Evolutionary conservation across 768 basidiomycete species (phyloP), one percentile per base, ranked within the genome.

Genomic region (Phaeolepiota aurea): DNA sequence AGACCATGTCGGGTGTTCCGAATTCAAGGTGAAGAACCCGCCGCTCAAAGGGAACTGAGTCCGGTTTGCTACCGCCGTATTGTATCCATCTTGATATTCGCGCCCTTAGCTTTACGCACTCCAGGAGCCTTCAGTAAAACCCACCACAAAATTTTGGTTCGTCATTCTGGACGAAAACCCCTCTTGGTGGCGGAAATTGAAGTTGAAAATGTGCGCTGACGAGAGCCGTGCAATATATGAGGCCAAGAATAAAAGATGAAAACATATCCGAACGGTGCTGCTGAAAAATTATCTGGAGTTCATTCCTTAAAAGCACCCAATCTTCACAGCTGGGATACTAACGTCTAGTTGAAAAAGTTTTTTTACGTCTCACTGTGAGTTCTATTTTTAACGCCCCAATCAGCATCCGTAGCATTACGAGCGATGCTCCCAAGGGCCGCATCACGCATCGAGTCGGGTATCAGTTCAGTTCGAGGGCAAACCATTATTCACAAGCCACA

Each of bases 191-290:
- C 13, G 89, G 90, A 57, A 76, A 90, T 51, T 81, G 73, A 32
- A 91, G 66, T 48, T 83, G 80, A 63, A 91, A 92, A 59, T 93
- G 89, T 5, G 86, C 87, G 36, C 62, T 65, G 20, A 65, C 78
- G 31, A 63, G 55, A 22, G 69, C 52, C 11, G 64, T 59, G 16
- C 74, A 55, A 23, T 59, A 52, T 19, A 76, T 42, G 42, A 73
- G 22, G 42, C 61, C 35, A 43, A 62, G 16, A 49, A 64, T 46
- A 44, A 22, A 18, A 34, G 7, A n/a, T 11, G n/a, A 11, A 10
- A 31, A n/a, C 20, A 25, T 40, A 14, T 40, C 30, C 14, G 37
- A 21, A 38, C 20, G n/a, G n/a, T n/a, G n/a, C n/a, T n/a, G n/a
- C n/a, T n/a, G n/a, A n/a, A n/a, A n/a, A n/a, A n/a, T n/a, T n/a